phyloP scores from a whole-genome alignment of 768 basidiomycete genomes.

The Tylopilus subfusipes region DNA sequence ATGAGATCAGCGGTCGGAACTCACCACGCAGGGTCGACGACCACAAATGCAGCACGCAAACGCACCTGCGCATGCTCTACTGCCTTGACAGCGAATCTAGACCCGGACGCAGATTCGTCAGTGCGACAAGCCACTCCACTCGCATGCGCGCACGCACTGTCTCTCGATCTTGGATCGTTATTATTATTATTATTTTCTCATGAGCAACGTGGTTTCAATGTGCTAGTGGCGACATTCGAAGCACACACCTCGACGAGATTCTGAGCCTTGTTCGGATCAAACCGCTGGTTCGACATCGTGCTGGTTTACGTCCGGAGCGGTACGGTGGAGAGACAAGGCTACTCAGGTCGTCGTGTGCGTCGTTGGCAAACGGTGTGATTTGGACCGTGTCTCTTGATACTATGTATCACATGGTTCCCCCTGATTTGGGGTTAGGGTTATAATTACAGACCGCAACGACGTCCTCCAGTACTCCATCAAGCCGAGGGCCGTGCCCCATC shows the following conservation, averaged over 20 bases:
- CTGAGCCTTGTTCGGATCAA: constrained; percentile 90
- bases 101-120: constrained; percentile 11
- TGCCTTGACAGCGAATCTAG: constrained; percentile 63
- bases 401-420: constrained; percentile 6
- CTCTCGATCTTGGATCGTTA: constrained; percentile 75
- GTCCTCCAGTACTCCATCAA: not conserved
- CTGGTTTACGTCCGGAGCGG: constrained; percentile 19
- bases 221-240: constrained; percentile 4
- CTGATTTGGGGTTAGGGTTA: constrained; percentile 28
- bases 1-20: constrained; percentile 10
- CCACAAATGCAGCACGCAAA: constrained; percentile 6
- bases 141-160: constrained; percentile 56
- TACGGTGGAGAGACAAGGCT: not conserved
- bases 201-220: constrained; percentile 22
- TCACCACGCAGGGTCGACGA: constrained; percentile 1
- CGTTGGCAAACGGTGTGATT: not conserved
- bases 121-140: constrained; percentile 1
- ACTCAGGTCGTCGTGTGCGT: not conserved
- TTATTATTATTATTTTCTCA: too few relatives aligned
- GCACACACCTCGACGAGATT: constrained; percentile 78
- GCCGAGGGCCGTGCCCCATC: not conserved
- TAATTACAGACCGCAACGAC: constrained; percentile 1
- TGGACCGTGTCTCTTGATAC: not conserved
- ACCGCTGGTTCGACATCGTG: constrained; percentile 49
- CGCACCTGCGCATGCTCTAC: constrained; percentile 94